These are phyloP conservation scores for Echinochloa phyllopogon DNA, from an alignment of 176 grass and related monocot genomes.

Conservation along the genomic window DNA sequence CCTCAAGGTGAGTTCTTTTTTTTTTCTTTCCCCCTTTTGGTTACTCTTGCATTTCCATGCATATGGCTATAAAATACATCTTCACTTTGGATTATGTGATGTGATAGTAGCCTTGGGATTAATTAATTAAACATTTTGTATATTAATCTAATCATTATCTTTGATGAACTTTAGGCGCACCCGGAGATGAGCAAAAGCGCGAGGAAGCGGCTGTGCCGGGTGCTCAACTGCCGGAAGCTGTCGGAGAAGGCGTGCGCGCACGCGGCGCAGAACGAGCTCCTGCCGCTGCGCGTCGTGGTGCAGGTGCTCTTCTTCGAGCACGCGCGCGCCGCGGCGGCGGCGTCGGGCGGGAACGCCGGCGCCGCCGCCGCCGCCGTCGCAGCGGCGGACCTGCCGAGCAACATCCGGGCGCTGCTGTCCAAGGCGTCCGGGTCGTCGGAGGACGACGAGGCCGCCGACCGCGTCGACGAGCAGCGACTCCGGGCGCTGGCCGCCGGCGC, in stretches of 20 bases:
- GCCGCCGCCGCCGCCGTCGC: slow-evolving; percentile 28
- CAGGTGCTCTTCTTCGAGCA: slow-evolving; percentile 99
- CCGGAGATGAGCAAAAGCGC: slow-evolving; percentile 76
- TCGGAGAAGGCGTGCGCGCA: slow-evolving; percentile 85
- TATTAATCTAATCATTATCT: too few relatives aligned
- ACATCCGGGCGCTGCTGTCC: slow-evolving; percentile 75
- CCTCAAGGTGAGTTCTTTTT: slow-evolving; percentile 63
- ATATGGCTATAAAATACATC: background rate
- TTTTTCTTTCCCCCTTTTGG: background rate
- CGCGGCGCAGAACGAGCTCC: slow-evolving; percentile 90
- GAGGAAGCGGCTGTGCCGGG: slow-evolving; percentile 73
- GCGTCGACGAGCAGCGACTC: slow-evolving; percentile 53
- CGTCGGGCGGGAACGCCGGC: slow-evolving; percentile 20
- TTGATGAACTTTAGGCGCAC: slow-evolving; percentile 53
- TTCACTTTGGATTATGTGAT: background rate
- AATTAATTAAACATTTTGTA: too few relatives aligned
- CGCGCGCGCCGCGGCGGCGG: slow-evolving; percentile 66
- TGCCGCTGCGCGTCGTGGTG: slow-evolving; percentile 85
- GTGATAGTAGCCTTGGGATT: background rate
- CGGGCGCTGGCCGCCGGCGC: slow-evolving; percentile 51
- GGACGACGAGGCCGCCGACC: slow-evolving; percentile 45
- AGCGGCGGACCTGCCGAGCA: slow-evolving; percentile 55
- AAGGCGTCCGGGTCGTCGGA: slow-evolving; percentile 63
- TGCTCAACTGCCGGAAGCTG: slow-evolving; percentile 91
- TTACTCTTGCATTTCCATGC: background rate